Conservation (phyloP, 768 basidiomycete genomes). For the Panaeolus papilionaceus region DNA sequence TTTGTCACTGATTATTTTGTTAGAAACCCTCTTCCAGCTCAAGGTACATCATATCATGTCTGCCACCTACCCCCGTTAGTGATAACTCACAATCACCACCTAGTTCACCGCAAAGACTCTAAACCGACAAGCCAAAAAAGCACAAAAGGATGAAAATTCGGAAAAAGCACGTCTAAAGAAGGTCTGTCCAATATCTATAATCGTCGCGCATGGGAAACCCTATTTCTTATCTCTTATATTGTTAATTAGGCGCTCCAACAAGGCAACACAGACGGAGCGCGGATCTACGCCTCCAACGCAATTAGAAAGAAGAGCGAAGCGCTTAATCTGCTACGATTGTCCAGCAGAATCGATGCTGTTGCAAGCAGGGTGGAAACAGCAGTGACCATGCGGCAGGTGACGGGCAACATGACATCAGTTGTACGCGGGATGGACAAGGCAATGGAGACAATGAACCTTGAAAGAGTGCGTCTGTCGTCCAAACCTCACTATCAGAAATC, state of each 20-base stretch:
- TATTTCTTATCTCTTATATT: slow-evolving; percentile 15
- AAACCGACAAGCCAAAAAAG: slow-evolving; percentile 94
- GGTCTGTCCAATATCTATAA: slow-evolving; percentile 47
- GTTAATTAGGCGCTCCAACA: slow-evolving; percentile 85
- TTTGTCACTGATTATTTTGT: slow-evolving; percentile 36
- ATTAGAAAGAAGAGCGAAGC: slow-evolving; percentile 98
- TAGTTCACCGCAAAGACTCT: slow-evolving; percentile 99
- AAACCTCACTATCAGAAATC: neutral
- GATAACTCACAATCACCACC: slow-evolving; percentile 17
- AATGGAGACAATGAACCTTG: slow-evolving; percentile 99
- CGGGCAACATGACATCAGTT: slow-evolving; percentile 95
- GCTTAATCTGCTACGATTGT: slow-evolving; percentile 88
- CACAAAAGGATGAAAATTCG: slow-evolving; percentile 89
- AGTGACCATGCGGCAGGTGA: slow-evolving; percentile 96
- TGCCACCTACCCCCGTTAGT: slow-evolving; percentile 9
- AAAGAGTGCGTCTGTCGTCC: slow-evolving; percentile 65
- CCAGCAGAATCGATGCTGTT: slow-evolving; percentile 95
- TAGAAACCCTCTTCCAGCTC: slow-evolving; percentile 98
- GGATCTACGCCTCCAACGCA: slow-evolving; percentile 97
- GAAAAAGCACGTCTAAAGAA: slow-evolving; percentile 95
- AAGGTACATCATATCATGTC: slow-evolving; percentile 61
- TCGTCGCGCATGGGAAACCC: neutral
- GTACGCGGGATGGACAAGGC: slow-evolving; percentile 99
- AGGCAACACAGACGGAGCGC: slow-evolving; percentile 95
- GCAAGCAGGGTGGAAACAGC: slow-evolving; percentile 97